Base-by-base conservation (phyloP, 176 grass and related monocot genomes). In the Pontederia crassipes region DNA sequence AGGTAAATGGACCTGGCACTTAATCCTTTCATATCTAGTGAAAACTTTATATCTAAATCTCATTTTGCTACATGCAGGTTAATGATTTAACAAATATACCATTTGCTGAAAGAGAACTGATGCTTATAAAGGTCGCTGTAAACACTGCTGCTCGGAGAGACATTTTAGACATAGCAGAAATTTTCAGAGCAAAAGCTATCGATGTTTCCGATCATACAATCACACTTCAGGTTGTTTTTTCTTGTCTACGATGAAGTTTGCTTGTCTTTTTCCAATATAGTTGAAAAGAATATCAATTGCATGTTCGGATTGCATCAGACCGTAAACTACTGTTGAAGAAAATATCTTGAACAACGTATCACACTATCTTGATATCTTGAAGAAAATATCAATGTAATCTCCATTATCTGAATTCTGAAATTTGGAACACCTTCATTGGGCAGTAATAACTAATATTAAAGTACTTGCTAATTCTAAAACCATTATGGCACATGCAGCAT, bases 181-280 rank as follows among this genome's bases (percentile, higher is more conserved):
- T 97, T 49, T 97, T 97, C 53, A 81, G 87, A 61, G 87, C 93
- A 67, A 87, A 78, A 78, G 68, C 81, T 74, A 64, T 97, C 11
- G 93, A 97, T 71, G 81, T 97, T 70, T 97, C 93, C 66, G 87
- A 91, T 72, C 93, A 97, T 74, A 91, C 93, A 27, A 81, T 97
- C 65, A 97, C 93, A 0, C 77, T 97, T 71, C 81, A 88, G 87
- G 93, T 97, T 58, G 56, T 48, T 27, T 48, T 65, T 46, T 66
- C 45, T 11, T 48, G 46, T 66, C 9, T 82, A 8, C 54, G 63
- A 15, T 14, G 58, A 45, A 13, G 32, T 40, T 40, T 40, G 32
- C 6, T 40, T 40, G 14, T 15, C 2, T 3, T 15, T 61, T 10
- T 61, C 11, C 26, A 8, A 15, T 61, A 45, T 61, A 6, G 14